Conservation (phyloP, 1,284 basidiomycete species). For the Irpex lacteus region DNA sequence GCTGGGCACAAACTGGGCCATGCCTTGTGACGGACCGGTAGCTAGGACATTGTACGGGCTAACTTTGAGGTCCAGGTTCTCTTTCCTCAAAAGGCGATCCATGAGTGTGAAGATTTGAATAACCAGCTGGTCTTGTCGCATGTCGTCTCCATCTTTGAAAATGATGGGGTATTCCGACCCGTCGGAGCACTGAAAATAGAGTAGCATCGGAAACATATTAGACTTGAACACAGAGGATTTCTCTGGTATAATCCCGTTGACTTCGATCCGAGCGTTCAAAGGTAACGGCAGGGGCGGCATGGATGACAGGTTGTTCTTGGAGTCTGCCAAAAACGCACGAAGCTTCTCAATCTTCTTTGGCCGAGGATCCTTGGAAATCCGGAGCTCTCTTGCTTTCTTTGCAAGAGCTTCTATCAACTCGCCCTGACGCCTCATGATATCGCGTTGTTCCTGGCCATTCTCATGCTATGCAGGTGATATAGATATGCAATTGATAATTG, state of each 20-base stretch:
- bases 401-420: constrained; percentile 84
- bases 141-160: constrained; percentile 98
- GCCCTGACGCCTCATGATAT: constrained; percentile 82
- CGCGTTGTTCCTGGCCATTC: constrained; percentile 74
- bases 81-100: constrained; percentile 91
- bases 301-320: constrained; percentile 76
- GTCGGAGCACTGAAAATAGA: constrained; percentile 84
- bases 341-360: constrained; percentile 98
- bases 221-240: constrained; percentile 98
- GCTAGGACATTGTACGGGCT: constrained; percentile 95
- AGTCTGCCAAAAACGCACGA: constrained; percentile 77
- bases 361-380: constrained; percentile 87
- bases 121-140: constrained; percentile 97
- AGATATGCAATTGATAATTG: constrained; percentile 11
- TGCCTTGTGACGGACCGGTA: constrained; percentile 89
- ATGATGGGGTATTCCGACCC: constrained; percentile 88
- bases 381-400: constrained; percentile 81
- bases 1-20: constrained; percentile 95
- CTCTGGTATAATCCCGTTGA: constrained; percentile 86
- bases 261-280: constrained; percentile 79
- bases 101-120: constrained; percentile 97
- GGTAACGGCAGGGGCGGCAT: constrained; percentile 85
- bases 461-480: constrained; percentile 49
- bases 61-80: constrained; percentile 92
- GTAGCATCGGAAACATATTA: constrained; percentile 87